Base-by-base conservation (phyloP, 441 rosid species). In the Erodium trifolium region DNA sequence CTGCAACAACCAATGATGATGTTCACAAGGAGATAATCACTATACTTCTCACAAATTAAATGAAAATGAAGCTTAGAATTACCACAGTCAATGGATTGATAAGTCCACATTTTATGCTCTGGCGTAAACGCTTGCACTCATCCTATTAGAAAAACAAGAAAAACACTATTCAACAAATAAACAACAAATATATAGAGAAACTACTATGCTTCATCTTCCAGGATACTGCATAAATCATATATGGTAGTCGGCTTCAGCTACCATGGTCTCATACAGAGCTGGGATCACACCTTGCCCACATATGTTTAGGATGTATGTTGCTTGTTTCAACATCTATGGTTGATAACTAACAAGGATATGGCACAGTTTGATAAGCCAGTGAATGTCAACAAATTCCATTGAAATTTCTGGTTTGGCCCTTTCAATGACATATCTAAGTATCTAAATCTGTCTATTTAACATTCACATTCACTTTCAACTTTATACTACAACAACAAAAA, bases 121-220 rank as follows among this genome's bases (percentile, higher is more conserved):
- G 99, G 67, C 94, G 92, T 49, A 94, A 82, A 34, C 99, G 96
- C 76, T 88, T 91, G 83, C 96, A 91, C 85, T 94, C 99, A 79
- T 94, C 99, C 99, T 94, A 77, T 76, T 39, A 83, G 49, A 80
- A 66, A 66, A 76, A 39, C 23, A 64, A 45, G 49, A 43, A 7
- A 63, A 55, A 35, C 72, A 65, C 72, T 60, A 55, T 45, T 1
- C 13, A 67, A 68, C 3, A 43, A n/a, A 72, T 16, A 65, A 49
- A 67, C 23, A 19, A 31, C 4, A 31, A 35, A 39, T 37, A 55
- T 6, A 1, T 55, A 55, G 6, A 49, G 14, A 11, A 13, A 49
- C 12, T 49, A 3, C 55, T 49, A 10, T 49, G 14, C n/a, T 11
- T n/a, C n/a, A 11, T 49, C 55, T 12, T 13, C 55, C 55, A 49